Evolutionary conservation across 2,329 filamentous ascomycete genomes (phyloP).

Genomic region (Aspergillus clavatus): DNA sequence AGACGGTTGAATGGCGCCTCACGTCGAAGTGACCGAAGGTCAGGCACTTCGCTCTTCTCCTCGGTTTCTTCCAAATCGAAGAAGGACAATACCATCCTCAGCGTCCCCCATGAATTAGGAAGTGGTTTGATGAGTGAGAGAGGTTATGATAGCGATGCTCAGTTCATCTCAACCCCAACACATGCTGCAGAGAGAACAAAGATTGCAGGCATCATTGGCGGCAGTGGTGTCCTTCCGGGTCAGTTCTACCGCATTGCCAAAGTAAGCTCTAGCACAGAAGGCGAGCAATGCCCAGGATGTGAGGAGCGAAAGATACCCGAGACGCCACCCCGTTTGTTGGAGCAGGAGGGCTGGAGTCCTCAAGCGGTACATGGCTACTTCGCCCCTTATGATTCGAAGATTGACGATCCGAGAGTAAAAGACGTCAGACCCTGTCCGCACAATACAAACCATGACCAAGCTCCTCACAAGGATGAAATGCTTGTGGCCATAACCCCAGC

Average conservation of each 20-base stretch:
- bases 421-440: constrained; percentile 7
- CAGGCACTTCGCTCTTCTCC: constrained; percentile 14
- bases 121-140: constrained; percentile 36
- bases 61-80: constrained; percentile 17
- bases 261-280: constrained; percentile 2
- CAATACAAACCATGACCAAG: not conserved
- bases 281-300: not conserved
- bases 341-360: constrained; percentile 7
- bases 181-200: constrained; percentile 10
- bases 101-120: constrained; percentile 20
- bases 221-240: constrained; percentile 5
- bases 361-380: constrained; percentile 5
- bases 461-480: not conserved
- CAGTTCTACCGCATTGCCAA: constrained; percentile 6
- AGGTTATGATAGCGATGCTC: constrained; percentile 42
- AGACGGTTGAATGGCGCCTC: constrained; percentile 13
- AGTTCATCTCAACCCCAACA: constrained; percentile 33
- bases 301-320: constrained; percentile 4
- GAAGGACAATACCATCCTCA: constrained; percentile 4
- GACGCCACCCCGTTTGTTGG: constrained; percentile 5
- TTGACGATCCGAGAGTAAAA: constrained; percentile 3
- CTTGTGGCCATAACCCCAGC: not conserved
- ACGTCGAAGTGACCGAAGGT: constrained; percentile 11
- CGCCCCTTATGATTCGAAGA: constrained; percentile 4
- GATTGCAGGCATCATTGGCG: constrained; percentile 7